Base-by-base conservation (phyloP, 768 basidiomycete genomes). In the Boletus subparvulus region DNA sequence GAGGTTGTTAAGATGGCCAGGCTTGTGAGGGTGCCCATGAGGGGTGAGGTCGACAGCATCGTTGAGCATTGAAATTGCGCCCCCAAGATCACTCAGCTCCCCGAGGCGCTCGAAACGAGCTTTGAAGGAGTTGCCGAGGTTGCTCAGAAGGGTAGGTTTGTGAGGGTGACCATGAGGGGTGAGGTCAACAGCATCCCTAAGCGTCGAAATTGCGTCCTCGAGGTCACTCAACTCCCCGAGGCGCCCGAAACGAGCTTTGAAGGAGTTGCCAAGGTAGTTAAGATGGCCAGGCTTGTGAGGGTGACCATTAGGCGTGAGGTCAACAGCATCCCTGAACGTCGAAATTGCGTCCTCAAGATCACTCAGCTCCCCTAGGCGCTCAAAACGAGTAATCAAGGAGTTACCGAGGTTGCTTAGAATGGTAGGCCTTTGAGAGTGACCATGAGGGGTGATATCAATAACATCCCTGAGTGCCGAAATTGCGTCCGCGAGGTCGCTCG, bases 11-110 rank as follows among this genome's bases (percentile, higher is more conserved):
- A 6, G 24, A 17, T 4, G 2, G 13, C 1, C 12, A 7, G 56
- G 44, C 10, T 47, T 52, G 24, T 47, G 5, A 5, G 45, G 50
- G 33, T 52, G 50, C 17, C 24, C 45, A 9, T 57, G 50, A 14
- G 50, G 56, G 26, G 26, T 52, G 6, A 57, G 50, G 13, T 41
- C 6, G 17, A 52, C 26, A 32, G 58, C 58, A 11, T 59, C 28
- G 19, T 33, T 16, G 26, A 36, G 21, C 21, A 32, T 8, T 2
- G 16, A 28, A 30, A 50, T 50, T 8, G 55, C 33, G 13, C 26
- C 16, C 6, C 37, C 44, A 3, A 56, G 43, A 17, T 52, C 49
- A 2, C 6, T n/a, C 13, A 40, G 21, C 19, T 51, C 37, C 13
- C 41, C 44, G 21, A 52, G n/a, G 12, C 50, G 43, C 11, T 51